Evolutionary conservation across 2,329 filamentous ascomycete genomes (phyloP), one percentile per base, ranked within the genome.

Genomic region (Diaporthe vexans): DNA sequence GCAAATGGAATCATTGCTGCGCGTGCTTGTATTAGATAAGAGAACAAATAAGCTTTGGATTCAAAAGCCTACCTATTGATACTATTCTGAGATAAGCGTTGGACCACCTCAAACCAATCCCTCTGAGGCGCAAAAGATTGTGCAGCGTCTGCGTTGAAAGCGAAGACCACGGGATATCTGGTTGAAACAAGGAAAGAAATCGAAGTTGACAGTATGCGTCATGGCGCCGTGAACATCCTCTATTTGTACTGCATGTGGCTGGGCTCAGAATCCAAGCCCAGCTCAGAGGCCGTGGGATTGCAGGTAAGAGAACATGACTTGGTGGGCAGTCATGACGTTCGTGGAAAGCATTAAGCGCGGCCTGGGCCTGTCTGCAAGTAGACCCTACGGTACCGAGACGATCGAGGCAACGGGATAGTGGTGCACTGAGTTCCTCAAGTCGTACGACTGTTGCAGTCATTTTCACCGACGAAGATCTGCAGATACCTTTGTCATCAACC

Each of bases 311-410:
- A 79, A 80, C 19, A 76, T 78, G 52, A 79, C 74, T 59, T 80
- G 59, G 72, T 77, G 80, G 6, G 80, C 81, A 19, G 79, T 79
- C 7, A 79, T 80, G n/a, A 81, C 82, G 76, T 84, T 84, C n/a
- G 79, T 79, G 61, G 82, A 79, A 35, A 84, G 76, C 5, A 81
- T 78, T 35, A 84, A 76, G 9, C 78, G 84, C 82, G 9, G 1
- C 83, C 82, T 6, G 82, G 82, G 68, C 82, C 79, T 8, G 83
- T 83, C 75, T 84, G 82, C 2, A 84, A 76, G 58, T 80, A 78
- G 19, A 78, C n/a, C n/a, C n/a, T n/a, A n/a, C n/a, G n/a, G n/a
- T n/a, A n/a, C 76, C 17, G 78, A 75, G 37, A 83, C 77, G 19
- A 76, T 78, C 52, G 75, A 76, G 4, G 80, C 81, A 21, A 77